Evolutionary conservation across 805 yeast species (phyloP).

Genomic region (Jamesozyma spencerorum): DNA sequence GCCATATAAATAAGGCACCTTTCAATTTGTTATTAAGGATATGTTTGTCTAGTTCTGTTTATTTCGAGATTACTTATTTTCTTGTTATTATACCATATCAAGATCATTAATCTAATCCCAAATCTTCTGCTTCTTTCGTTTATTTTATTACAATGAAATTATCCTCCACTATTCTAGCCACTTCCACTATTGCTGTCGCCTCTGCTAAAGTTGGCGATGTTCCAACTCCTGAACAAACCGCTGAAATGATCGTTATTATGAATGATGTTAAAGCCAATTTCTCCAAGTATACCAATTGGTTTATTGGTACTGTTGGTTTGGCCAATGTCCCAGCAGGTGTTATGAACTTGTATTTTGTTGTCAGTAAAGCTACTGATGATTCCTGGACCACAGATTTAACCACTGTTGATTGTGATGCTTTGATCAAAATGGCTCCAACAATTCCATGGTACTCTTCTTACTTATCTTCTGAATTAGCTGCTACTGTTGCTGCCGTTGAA

Average conservation of each 20-base stretch:
- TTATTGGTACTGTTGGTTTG: conserved; percentile 1
- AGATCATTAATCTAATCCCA: too few species aligned
- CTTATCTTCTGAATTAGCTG: conserved; percentile 10
- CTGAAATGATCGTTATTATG: conserved; percentile 13
- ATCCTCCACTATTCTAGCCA: neutral
- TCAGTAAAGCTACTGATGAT: conserved; percentile 28
- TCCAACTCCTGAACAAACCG: conserved; percentile 2
- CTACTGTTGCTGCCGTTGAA: neutral
- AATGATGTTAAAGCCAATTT: conserved; percentile 12
- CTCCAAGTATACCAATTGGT: conserved; percentile 6
- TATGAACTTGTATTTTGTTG: conserved; percentile 8
- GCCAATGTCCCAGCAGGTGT: conserved; percentile 10
- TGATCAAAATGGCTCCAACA: conserved; percentile 23
- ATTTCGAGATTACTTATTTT: too few species aligned
- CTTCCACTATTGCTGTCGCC: conserved; percentile 3
- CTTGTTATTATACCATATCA: too few species aligned
- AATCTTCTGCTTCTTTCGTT: too few species aligned
- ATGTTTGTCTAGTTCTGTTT: too few species aligned
- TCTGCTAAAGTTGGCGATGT: neutral
- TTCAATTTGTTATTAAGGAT: too few species aligned
- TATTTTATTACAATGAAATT: conserved; percentile 1
- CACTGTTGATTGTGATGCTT: conserved; percentile 18
- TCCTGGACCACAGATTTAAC: conserved; percentile 27
- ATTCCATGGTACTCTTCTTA: conserved; percentile 29
- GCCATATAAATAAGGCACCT: too few species aligned